Percentiles rank a stretch among this genome's conserved stretches.
These are phyloP conservation scores for Xylaria sp. DNA, from an alignment of 2,329 filamentous ascomycete species.

Conservation along the genomic window DNA sequence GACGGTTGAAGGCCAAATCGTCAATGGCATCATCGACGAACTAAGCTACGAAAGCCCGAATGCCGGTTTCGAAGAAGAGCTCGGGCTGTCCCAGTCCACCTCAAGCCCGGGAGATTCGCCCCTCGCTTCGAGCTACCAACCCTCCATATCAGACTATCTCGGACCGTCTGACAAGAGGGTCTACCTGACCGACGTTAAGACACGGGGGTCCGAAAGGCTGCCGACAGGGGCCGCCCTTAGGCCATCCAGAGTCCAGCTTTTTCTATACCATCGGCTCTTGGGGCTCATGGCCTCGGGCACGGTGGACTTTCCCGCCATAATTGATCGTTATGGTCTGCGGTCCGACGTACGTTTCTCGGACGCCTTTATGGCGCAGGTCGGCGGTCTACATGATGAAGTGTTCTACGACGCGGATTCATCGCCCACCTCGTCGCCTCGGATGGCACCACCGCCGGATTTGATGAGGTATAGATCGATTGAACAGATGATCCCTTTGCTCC, in stretches of 20 bases:
- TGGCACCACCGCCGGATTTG: slow-evolving; percentile 38
- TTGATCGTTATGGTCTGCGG: slow-evolving; percentile 72
- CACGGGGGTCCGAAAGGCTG: slow-evolving; percentile 64
- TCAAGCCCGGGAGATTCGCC: slow-evolving; percentile 35
- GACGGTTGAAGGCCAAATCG: slow-evolving; percentile 74
- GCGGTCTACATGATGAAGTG: slow-evolving; percentile 66
- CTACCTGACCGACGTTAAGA: slow-evolving; percentile 93
- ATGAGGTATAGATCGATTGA: slow-evolving; percentile 53
- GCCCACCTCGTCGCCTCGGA: slow-evolving; percentile 10
- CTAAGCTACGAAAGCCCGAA: slow-evolving; percentile 79
- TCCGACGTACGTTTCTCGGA: slow-evolving; percentile 72
- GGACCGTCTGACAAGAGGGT: slow-evolving; percentile 40
- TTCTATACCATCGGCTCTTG: slow-evolving; percentile 87
- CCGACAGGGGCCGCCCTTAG: slow-evolving; percentile 69
- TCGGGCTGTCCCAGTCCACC: slow-evolving; percentile 46
- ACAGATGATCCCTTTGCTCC: slow-evolving; percentile 50
- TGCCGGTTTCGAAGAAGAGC: slow-evolving; percentile 65
- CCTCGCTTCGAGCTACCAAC: slow-evolving; percentile 35
- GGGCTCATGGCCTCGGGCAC: slow-evolving; percentile 71
- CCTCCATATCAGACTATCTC: slow-evolving; percentile 47
- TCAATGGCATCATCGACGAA: slow-evolving; percentile 90
- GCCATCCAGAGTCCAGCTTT: slow-evolving; percentile 82
- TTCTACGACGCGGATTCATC: slow-evolving; percentile 53
- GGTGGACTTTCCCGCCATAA: slow-evolving; percentile 70
- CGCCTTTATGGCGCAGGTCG: slow-evolving; percentile 75